Conservation (phyloP, 345 rosid species). For the Eucalyptus polyanthemos region DNA sequence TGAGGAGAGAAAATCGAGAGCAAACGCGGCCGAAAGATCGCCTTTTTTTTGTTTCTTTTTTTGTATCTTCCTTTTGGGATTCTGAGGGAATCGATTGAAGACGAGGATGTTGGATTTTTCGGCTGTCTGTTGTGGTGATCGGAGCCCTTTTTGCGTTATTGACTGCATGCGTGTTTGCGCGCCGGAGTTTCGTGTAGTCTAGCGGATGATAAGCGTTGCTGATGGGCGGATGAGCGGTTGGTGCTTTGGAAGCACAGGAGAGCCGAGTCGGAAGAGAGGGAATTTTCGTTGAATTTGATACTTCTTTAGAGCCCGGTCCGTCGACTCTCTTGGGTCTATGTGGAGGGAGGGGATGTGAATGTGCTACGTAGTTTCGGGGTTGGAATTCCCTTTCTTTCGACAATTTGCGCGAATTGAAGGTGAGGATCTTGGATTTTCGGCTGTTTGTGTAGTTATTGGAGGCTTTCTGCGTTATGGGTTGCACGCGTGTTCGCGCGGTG, state of each 20-base stretch:
- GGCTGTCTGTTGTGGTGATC: background rate
- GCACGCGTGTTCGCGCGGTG: rapidly evolving
- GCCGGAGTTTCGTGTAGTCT: background rate
- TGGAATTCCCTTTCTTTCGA: background rate
- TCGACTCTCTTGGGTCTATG: background rate
- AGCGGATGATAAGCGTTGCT: background rate
- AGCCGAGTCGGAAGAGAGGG: background rate
- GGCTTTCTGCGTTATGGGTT: background rate
- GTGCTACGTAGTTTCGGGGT: background rate
- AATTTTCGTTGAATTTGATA: background rate
- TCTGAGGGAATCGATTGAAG: background rate
- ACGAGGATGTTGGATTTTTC: background rate
- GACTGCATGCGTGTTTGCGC: background rate
- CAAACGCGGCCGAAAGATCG: background rate
- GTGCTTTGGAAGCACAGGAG: background rate
- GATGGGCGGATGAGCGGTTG: background rate
- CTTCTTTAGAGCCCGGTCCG: background rate
- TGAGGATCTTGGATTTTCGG: background rate
- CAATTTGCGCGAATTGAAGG: background rate
- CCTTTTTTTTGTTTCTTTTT: background rate
- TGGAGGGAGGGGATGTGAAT: background rate
- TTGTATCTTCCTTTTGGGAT: background rate
- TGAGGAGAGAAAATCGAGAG: background rate
- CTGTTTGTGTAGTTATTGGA: background rate
- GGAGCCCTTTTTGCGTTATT: background rate